Evolutionary conservation across 495 filamentous ascomycete species (phyloP).

Genomic region (Acidomyces sp.): DNA sequence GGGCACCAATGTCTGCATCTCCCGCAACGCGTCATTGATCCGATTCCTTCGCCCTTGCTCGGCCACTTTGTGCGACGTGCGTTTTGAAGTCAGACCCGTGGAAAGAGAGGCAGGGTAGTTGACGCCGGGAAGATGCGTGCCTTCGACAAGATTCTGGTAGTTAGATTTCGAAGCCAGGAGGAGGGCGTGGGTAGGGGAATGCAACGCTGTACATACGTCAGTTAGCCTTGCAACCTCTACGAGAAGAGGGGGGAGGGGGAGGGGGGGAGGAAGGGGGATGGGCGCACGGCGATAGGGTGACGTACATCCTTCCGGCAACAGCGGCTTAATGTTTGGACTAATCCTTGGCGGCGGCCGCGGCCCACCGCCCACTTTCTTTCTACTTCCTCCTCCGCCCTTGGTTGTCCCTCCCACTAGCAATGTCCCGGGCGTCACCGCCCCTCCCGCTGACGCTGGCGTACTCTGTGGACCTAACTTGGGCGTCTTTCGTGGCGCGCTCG

Average conservation of each 20-base stretch:
- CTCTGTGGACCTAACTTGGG: slow-evolving; percentile 25
- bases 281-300: slow-evolving; percentile 15
- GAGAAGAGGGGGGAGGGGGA: too few relatives aligned
- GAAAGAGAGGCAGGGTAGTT: slow-evolving; percentile 82
- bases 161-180: slow-evolving; percentile 89
- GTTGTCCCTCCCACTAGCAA: slow-evolving; percentile 19
- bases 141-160: slow-evolving; percentile 94
- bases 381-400: slow-evolving; percentile 22
- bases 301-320: slow-evolving; percentile 66
- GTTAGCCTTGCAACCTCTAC: too few relatives aligned
- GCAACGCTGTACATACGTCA: slow-evolving; percentile 26
- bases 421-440: slow-evolving; percentile 9
- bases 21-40: slow-evolving; percentile 85
- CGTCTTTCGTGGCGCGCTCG: too few relatives aligned
- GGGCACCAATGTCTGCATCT: slow-evolving; percentile 61
- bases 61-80: slow-evolving; percentile 93
- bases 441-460: slow-evolving; percentile 17
- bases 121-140: slow-evolving; percentile 77
- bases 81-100: slow-evolving; percentile 87
- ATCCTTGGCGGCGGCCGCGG: too few relatives aligned
- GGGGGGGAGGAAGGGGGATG: slow-evolving; percentile 57
- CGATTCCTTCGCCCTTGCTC: slow-evolving; percentile 91
- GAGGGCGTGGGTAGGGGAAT: slow-evolving; percentile 66
- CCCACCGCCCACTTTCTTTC: slow-evolving; percentile 61
- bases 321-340: slow-evolving; percentile 83